Evolutionary conservation across 495 filamentous ascomycete genomes (phyloP).

Genomic region (Halenospora varia): DNA sequence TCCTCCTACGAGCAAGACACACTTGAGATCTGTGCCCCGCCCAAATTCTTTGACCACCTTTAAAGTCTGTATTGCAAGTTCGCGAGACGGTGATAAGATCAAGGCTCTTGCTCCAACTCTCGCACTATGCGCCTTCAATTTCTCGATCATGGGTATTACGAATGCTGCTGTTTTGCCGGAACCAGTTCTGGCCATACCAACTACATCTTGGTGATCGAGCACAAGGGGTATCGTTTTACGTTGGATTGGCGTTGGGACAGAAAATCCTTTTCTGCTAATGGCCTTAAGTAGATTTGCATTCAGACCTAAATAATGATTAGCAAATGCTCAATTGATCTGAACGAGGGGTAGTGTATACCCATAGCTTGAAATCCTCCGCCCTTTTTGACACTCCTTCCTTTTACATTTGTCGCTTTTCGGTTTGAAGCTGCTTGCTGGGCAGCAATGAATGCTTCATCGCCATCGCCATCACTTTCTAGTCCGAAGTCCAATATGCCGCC

Average conservation of each 20-base stretch:
- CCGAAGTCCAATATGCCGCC: constrained; percentile 45
- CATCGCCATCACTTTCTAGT: constrained; percentile 54
- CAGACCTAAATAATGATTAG: constrained; percentile 45
- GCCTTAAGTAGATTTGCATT: constrained; percentile 78
- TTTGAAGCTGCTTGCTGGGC: constrained; percentile 78
- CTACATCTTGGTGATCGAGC: constrained; percentile 84
- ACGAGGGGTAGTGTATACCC: constrained; percentile 57
- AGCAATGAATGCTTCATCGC: constrained; percentile 86
- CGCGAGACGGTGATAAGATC: constrained; percentile 85
- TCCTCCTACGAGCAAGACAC: constrained; percentile 85
- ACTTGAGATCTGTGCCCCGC: constrained; percentile 83
- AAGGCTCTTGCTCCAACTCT: constrained; percentile 80
- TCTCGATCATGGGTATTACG: constrained; percentile 96
- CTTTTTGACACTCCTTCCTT: constrained; percentile 84
- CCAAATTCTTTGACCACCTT: constrained; percentile 95
- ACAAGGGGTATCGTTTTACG: constrained; percentile 91
- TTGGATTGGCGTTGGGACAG: constrained; percentile 94
- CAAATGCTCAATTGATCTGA: neutral
- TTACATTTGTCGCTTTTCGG: constrained; percentile 74
- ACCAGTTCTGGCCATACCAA: constrained; percentile 95
- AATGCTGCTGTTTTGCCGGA: constrained; percentile 97
- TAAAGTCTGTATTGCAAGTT: constrained; percentile 89
- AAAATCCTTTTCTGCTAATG: constrained; percentile 89
- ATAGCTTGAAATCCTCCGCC: constrained; percentile 95
- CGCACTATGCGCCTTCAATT: constrained; percentile 81